Evolutionary conservation across 495 filamentous ascomycete species (phyloP), one percentile per base, ranked within the genome.

Genomic region (Penicillium lagena): DNA sequence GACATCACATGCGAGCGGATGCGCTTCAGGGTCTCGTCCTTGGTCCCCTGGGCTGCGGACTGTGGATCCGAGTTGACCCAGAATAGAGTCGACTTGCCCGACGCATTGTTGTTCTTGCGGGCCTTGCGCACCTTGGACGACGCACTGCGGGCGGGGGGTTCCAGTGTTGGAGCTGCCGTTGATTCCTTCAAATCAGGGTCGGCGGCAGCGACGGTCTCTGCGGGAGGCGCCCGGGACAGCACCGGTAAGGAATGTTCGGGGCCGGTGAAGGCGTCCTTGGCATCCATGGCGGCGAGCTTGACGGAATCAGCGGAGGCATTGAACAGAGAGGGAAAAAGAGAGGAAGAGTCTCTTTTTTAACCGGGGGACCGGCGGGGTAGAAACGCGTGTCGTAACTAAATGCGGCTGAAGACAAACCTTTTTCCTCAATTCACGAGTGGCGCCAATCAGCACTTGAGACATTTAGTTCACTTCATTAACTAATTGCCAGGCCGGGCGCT

Each of bases 1-100:
- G 70, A 72, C 70, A 73, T 73, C 22, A 73, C 70, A 64, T 73
- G 70, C 15, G 70, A 73, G 12, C 70, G 68, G 38, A 73, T 73
- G 29, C 68, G 66, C 53, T 73, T 73, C 48, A 73, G 55, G 2
- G 68, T 73, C 32, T 72, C 68, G 35, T 72, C 68, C 22, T 62
- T 62, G 9, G 62, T 66, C 4, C 70, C 70, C 39, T 58, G 55
- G 2, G 66, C 55, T 7, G 65, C 68, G 0, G 70, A 66, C 33
- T 72, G 53, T 7, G 56, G 59, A 32, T 73, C 68, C 11, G 60
- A 64, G 53, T 73, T 55, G 46, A 73, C 70, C 70, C 70, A 73
- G 47, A 73, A 73, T 29, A 73, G 45, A 9, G 68, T 66, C 29
- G 68, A 69, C 37, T 64, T 62, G 30, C 60, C 44, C 22, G 60